Base-by-base conservation (phyloP, 2,329 filamentous ascomycete species). In the Chrysosporium keratinophilum region DNA sequence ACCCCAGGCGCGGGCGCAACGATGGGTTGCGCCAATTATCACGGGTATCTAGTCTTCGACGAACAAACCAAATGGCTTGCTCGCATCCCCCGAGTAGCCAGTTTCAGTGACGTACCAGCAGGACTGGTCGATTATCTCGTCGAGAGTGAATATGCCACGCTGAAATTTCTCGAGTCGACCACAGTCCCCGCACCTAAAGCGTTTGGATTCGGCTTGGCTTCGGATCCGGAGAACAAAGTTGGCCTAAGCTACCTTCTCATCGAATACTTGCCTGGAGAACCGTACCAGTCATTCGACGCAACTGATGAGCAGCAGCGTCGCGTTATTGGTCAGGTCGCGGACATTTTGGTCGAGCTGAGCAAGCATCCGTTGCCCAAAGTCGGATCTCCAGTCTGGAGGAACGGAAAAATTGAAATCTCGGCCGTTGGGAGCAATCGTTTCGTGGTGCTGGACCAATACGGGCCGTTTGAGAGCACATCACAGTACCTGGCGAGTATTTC, bases 1-100 rank as follows among this genome's bases (percentile, higher is more conserved):
- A 59, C 59, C 57, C 58, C 2, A 67, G 56, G 19, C 64, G 61
- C 45, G 15, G 66, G 59, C 37, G 67, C 69, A 5, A 64, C 73
- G 0, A 75, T 76, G 68, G 71, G 71, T 1, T 69, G 71, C 2
- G 72, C 70, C 67, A 74, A 76, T 57, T 76, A 70, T 58, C 70
- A 76, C 56, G 57, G 72, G 40, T 66, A 71, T 37, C 59, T 76
- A 48, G 54, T 47, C 5, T 76, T 76, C 55, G 65, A 72, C 4
- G 73, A 76, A 58, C 69, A 69, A 40, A 56, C 71, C 23, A 63
- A 56, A 44, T 76, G 72, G 74, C 63, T 76, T 1, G 70, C 70
- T 15, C 67, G 73, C 11, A 67, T 75, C 46, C 70, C 69, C 48
- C 67, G 68, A 55, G 15, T 4, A 6, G 34, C n/a, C 7, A 17